These are phyloP conservation scores for Paraconiothyrium sp. DNA, from an alignment of 2,329 filamentous ascomycete species.

Conservation along the genomic window DNA sequence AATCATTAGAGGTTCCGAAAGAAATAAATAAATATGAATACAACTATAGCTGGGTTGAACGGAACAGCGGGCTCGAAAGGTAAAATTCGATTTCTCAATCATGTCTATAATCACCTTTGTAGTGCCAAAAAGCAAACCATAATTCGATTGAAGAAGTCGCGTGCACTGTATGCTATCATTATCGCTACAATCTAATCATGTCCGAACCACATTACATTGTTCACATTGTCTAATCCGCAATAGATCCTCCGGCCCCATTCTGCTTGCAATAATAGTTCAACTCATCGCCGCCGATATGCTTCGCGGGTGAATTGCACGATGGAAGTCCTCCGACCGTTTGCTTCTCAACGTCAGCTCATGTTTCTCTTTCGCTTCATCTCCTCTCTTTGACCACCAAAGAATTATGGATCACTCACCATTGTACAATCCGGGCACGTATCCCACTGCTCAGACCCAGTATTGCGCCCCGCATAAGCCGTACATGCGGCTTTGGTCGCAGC, in stretches of 20 bases:
- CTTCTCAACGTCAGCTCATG: background rate
- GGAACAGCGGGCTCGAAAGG: no score
- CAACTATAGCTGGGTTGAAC: no score
- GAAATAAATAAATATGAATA: no score
- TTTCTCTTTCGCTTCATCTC: background rate
- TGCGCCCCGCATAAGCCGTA: constrained; percentile 31
- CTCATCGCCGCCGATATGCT: constrained; percentile 43
- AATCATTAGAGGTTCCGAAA: no score
- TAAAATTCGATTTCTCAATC: no score
- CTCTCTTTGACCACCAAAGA: background rate
- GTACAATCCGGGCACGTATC: constrained; percentile 40
- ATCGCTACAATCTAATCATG: background rate
- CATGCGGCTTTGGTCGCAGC: constrained; percentile 35
- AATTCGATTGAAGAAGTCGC: background rate
- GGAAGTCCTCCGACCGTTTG: constrained; percentile 27
- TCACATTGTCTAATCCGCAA: constrained; percentile 11
- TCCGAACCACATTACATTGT: background rate
- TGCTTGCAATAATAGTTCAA: constrained; percentile 37
- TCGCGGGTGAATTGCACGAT: constrained; percentile 32
- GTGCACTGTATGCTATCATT: background rate
- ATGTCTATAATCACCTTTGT: no score
- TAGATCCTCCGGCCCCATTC: constrained; percentile 25
- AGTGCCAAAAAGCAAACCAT: background rate
- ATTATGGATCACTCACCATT: constrained; percentile 25
- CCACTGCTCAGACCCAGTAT: constrained; percentile 39